phyloP scores from a whole-genome alignment of 1,284 basidiomycete genomes.

The Ganoderma lucidum region DNA sequence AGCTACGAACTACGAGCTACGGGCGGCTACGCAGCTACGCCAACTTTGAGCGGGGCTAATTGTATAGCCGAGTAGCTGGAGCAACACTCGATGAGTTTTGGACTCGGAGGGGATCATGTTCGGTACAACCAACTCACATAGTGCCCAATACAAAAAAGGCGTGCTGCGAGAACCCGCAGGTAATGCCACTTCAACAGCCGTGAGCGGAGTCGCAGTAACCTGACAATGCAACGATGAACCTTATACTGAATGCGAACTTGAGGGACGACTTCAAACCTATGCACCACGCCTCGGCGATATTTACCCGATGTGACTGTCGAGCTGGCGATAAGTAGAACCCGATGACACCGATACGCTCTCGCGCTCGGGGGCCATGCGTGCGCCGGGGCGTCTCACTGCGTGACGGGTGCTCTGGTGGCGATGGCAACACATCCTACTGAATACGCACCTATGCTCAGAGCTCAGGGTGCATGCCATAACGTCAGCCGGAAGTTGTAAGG shows the following conservation, averaged over 20 bases:
- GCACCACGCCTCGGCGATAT: neutral
- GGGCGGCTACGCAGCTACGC: no score
- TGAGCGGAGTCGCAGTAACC: neutral
- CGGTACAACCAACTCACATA: no score
- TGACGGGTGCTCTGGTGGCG: neutral
- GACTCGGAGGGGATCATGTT: no score
- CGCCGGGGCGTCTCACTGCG: neutral
- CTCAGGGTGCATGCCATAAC: neutral
- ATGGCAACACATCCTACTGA: neutral
- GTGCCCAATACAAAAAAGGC: neutral
- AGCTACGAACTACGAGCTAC: no score
- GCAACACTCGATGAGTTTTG: neutral
- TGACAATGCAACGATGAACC: neutral
- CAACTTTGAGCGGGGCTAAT: no score
- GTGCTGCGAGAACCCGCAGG: neutral
- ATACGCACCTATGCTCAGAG: no score
- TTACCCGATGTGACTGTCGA: neutral
- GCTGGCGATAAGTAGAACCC: neutral
- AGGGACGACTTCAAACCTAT: no score
- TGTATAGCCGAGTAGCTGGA: neutral
- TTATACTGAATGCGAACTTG: neutral
- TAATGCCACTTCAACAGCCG: neutral
- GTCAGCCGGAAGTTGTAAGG: no score
- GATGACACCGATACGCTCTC: neutral
- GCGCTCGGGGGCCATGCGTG: neutral